Evolutionary conservation across 2,329 filamentous ascomycete species (phyloP), one percentile per base, ranked within the genome.

Genomic region (Escovopsis sp.): DNA sequence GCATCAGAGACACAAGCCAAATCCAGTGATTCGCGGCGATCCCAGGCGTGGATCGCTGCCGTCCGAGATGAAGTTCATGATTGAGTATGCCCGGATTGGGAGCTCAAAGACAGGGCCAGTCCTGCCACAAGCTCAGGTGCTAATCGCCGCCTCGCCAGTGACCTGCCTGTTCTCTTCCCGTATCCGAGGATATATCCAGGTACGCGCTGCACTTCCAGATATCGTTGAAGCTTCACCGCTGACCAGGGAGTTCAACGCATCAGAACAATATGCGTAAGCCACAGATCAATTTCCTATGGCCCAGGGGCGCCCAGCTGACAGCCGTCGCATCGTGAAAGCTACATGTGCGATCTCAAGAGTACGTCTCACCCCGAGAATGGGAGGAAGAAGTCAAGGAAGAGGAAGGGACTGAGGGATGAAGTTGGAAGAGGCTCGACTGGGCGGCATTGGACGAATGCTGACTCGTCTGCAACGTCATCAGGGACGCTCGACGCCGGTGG

Each of bases 401-500:
- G n/a, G n/a, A n/a, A n/a, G n/a, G n/a, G n/a, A n/a, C n/a, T n/a
- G n/a, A n/a, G n/a, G n/a, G n/a, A n/a, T n/a, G n/a, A n/a, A n/a
- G n/a, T n/a, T n/a, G n/a, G n/a, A n/a, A n/a, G n/a, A n/a, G n/a
- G n/a, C n/a, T n/a, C n/a, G n/a, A n/a, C n/a, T n/a, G n/a, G n/a
- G n/a, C n/a, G n/a, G n/a, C n/a, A n/a, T n/a, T n/a, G n/a, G n/a
- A n/a, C n/a, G n/a, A n/a, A 14, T 19, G 21, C 23, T 30, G 15
- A 34, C 33, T 10, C 12, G 33, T 11, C 12, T 16, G 15, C 4
- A 26, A 29, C 17, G 10, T 30, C 5, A 7, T 29, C 31, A 71
- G 67, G 65, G 46, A 96, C 90, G 15, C 78, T 98, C 50, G 90
- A 98, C 68, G 81, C 79, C 15, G 84, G 84, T 35, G 92, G 90